Percentiles rank a stretch among this genome's conserved stretches.
Evolutionary conservation across 2,329 filamentous ascomycete species (phyloP).

Genomic region (Coniochaeta prunicola): DNA sequence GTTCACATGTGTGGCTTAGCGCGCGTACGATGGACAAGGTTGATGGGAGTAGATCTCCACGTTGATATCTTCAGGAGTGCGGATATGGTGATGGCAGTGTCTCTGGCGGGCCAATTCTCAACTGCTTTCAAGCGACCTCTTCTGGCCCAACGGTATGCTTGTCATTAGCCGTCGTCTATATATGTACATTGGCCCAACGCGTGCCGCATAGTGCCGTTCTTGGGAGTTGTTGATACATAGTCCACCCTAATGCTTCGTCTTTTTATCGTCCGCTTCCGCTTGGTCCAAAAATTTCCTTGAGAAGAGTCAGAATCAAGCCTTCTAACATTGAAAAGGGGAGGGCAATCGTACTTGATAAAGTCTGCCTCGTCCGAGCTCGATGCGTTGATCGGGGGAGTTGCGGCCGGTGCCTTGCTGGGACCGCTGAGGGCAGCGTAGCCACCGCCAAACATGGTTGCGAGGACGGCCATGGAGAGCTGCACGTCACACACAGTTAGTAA

Average conservation of each 20-base stretch:
- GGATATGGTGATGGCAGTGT: neutral
- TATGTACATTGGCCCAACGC: constrained; percentile 17
- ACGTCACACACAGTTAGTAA: constrained; percentile 9
- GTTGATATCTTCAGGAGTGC: neutral
- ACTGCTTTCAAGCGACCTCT: neutral
- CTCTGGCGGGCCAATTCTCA: neutral
- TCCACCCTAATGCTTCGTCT: constrained; percentile 31
- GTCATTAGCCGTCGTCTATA: constrained; percentile 16
- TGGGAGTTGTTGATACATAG: constrained; percentile 1
- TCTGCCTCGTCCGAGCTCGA: constrained; percentile 55
- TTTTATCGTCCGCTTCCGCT: constrained; percentile 33
- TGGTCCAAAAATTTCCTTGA: constrained; percentile 40
- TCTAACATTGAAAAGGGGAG: constrained; percentile 2
- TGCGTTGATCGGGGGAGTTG: constrained; percentile 53
- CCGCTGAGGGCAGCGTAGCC: constrained; percentile 36
- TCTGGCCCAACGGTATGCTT: neutral
- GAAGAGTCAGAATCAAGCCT: constrained; percentile 8
- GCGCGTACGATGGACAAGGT: neutral
- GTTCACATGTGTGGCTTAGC: neutral
- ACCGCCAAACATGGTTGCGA: constrained; percentile 43
- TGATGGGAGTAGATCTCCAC: neutral
- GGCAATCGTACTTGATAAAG: constrained; percentile 52
- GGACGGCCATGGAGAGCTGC: constrained; percentile 51
- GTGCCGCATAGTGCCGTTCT: constrained; percentile 2
- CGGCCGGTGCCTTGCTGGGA: constrained; percentile 33